A percentile compares a stretch with the other conserved stretches of the same genome.
phyloP scores from a whole-genome alignment of 78 protist genomes.

The Mantamonas sphyraenae region DNA sequence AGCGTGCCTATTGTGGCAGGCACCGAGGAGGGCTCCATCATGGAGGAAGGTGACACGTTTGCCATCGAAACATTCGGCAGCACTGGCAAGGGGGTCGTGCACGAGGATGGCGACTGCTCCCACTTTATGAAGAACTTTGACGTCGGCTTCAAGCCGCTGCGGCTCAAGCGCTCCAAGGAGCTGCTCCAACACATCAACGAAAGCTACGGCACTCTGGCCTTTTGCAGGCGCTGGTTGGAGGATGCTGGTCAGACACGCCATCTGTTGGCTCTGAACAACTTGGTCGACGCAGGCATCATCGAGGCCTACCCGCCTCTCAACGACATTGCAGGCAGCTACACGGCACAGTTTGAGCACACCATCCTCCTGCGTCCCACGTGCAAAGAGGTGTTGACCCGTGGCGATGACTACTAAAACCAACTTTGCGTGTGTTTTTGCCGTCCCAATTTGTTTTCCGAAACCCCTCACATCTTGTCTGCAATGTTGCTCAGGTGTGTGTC shows the following conservation, averaged over 20 bases:
- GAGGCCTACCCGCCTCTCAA: constrained; percentile 86
- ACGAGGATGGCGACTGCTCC: constrained; percentile 80
- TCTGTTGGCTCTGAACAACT: constrained; percentile 60
- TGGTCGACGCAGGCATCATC: constrained; percentile 69
- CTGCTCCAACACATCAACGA: constrained; percentile 72
- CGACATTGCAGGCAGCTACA: constrained; percentile 83
- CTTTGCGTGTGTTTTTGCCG: too few species aligned
- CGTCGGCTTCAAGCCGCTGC: constrained; percentile 18
- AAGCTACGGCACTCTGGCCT: constrained; percentile 92
- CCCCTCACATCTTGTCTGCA: too few species aligned
- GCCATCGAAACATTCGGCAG: constrained; percentile 99
- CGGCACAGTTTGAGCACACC: constrained; percentile 95
- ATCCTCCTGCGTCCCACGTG: constrained; percentile 79
- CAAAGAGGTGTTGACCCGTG: constrained; percentile 90
- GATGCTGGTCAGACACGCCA: constrained; percentile 13
- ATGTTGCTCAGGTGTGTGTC: constrained; percentile 75
- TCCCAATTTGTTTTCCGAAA: too few species aligned
- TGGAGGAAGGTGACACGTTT: constrained; percentile 94
- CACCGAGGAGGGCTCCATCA: constrained; percentile 32
- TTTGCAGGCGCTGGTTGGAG: constrained; percentile 85
- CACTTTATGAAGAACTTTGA: constrained; percentile 86
- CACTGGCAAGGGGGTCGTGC: constrained; percentile 82
- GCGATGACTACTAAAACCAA: constrained; percentile 87
- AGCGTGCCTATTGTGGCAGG: constrained; percentile 68
- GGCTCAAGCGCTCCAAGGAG: constrained; percentile 53